Evolutionary conservation across 208 protist species (phyloP).

Genomic region (Trypanosoma platydactyli): DNA sequence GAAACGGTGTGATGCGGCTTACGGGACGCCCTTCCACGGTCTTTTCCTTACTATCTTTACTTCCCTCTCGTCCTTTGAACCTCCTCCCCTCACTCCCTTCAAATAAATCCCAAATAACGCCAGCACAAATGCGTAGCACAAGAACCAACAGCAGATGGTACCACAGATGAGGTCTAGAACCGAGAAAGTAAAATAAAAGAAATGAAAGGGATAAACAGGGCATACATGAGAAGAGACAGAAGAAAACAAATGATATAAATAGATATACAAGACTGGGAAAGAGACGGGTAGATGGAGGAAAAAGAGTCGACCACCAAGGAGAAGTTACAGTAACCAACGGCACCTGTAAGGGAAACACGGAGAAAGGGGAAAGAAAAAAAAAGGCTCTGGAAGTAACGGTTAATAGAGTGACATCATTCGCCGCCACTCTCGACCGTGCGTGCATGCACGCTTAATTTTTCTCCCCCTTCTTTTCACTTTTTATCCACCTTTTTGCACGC

Average conservation of each 20-base stretch:
- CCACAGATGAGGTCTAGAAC: neutral
- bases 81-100: neutral
- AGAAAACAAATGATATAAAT: neutral
- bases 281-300: slow-evolving; percentile 4
- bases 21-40: neutral
- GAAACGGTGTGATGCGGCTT: neutral
- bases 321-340: neutral
- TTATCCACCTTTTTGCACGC: no score
- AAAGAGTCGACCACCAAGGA: slow-evolving; percentile 3
- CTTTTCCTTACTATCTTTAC: neutral
- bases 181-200: neutral
- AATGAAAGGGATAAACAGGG: neutral
- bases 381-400: neutral
- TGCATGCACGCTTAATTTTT: no score
- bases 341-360: neutral
- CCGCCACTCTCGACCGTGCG: no score
- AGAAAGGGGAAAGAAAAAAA: slow-evolving; percentile 2
- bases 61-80: neutral
- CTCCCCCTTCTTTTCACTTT: no score
- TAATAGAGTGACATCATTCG: no score
- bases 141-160: no score
- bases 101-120: neutral
- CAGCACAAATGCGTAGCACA: no score
- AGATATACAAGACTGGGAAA: neutral
- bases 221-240: neutral